These are phyloP conservation scores for Tuber indicum DNA, from an alignment of 495 filamentous ascomycete species.

Conservation along the genomic window DNA sequence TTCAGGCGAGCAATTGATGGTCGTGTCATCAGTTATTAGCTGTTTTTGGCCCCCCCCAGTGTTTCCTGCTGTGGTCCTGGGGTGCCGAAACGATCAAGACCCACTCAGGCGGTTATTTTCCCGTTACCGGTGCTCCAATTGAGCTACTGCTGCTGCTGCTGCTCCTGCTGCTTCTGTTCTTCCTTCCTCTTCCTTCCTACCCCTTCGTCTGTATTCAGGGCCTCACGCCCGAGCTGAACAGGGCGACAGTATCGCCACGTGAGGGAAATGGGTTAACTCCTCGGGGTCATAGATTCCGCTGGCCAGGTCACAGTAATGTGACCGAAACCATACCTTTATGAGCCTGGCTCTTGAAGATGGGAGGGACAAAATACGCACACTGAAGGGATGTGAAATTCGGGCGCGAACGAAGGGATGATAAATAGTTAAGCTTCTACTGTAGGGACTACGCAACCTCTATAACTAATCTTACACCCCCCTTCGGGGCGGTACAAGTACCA, in stretches of 20 bases:
- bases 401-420: neutral
- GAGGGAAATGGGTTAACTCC: neutral
- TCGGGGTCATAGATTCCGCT: neutral
- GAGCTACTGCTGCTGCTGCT: neutral
- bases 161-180: too few species aligned
- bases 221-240: neutral
- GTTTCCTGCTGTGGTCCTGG: neutral
- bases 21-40: neutral
- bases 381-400: neutral
- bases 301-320: neutral
- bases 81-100: neutral
- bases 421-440: neutral
- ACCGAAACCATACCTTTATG: neutral
- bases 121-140: neutral
- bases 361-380: neutral
- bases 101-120: neutral
- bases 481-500: neutral
- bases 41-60: neutral
- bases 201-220: neutral
- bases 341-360: neutral
- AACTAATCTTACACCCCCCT: neutral
- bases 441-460: neutral
- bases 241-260: neutral
- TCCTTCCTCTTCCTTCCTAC: neutral
- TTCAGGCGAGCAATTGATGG: neutral